Evolutionary conservation across 192 early-diverging fungal genomes (phyloP).

Genomic region (Backusella morwellensis): DNA sequence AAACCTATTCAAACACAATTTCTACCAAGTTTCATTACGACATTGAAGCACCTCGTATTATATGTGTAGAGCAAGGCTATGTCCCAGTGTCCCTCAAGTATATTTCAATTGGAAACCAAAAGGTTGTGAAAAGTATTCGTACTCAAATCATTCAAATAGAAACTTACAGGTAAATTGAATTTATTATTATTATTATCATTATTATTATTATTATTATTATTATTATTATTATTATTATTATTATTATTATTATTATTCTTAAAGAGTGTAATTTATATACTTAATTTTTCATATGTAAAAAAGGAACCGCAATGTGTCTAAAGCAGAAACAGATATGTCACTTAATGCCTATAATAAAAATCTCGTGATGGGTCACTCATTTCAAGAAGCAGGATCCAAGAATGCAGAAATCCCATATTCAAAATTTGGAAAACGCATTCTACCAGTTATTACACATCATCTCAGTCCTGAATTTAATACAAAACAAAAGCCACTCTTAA

Average conservation of each 20-base stretch:
- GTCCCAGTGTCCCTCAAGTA: slow-evolving; percentile 17
- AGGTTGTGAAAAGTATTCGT: slow-evolving; percentile 12
- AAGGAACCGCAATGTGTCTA: not conserved
- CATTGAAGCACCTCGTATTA: slow-evolving; percentile 23
- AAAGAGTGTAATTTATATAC: not conserved
- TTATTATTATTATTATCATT: no score
- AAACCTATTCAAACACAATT: slow-evolving; percentile 18
- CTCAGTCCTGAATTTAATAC: not conserved
- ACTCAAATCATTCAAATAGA: slow-evolving; percentile 30
- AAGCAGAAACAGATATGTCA: slow-evolving; percentile 15
- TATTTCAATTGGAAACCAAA: slow-evolving; percentile 6
- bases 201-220: no score
- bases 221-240: no score
- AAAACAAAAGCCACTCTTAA: slow-evolving; percentile 13
- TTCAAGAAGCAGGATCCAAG: not conserved
- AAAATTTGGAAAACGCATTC: slow-evolving; percentile 19
- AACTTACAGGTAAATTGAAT: slow-evolving; percentile 21
- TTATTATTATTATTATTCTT: no score
- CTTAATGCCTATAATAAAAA: not conserved
- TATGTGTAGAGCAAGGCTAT: slow-evolving; percentile 25
- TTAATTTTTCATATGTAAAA: not conserved
- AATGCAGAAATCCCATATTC: not conserved
- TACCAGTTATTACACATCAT: slow-evolving; percentile 13
- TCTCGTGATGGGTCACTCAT: not conserved
- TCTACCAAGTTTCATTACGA: slow-evolving; percentile 32